Percentiles rank a stretch among this genome's conserved stretches.
Evolutionary conservation across 192 early-diverging fungal genomes (phyloP).

Genomic region (Backusella tarrabulga): DNA sequence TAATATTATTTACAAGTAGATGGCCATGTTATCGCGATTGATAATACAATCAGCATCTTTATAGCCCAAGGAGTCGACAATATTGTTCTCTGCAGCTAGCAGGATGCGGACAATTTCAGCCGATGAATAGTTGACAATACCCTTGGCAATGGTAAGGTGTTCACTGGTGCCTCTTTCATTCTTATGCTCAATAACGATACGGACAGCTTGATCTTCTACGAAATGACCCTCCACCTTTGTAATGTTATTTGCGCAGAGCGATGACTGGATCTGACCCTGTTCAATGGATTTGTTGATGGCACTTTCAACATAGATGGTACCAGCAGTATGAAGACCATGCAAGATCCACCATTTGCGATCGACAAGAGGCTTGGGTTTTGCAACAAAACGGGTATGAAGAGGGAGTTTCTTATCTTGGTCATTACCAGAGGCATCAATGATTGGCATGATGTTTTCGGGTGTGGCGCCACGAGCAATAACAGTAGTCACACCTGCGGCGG

Average conservation of each 20-base stretch:
- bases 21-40: constrained; percentile 83
- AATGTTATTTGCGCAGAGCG: constrained; percentile 89
- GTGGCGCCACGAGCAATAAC: constrained; percentile 81
- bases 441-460: constrained; percentile 75
- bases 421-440: constrained; percentile 61
- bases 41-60: constrained; percentile 88
- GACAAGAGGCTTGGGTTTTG: constrained; percentile 79
- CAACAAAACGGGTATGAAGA: constrained; percentile 87
- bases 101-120: constrained; percentile 84
- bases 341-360: constrained; percentile 99
- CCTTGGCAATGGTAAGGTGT: constrained; percentile 79
- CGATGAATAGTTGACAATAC: constrained; percentile 86
- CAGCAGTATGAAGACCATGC: constrained; percentile 85
- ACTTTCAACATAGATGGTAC: constrained; percentile 79
- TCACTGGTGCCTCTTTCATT: constrained; percentile 34
- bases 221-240: constrained; percentile 80
- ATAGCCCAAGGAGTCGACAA: constrained; percentile 83
- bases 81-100: constrained; percentile 79
- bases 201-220: constrained; percentile 82
- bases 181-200: constrained; percentile 63
- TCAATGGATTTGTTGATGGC: constrained; percentile 78
- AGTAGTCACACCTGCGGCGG: constrained; percentile 88
- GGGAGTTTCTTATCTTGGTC: constrained; percentile 26
- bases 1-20: constrained; percentile 43
- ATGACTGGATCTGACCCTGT: constrained; percentile 61